Conservation (phyloP, 257 asterid species). For the Lithospermum erythrorhizon region DNA sequence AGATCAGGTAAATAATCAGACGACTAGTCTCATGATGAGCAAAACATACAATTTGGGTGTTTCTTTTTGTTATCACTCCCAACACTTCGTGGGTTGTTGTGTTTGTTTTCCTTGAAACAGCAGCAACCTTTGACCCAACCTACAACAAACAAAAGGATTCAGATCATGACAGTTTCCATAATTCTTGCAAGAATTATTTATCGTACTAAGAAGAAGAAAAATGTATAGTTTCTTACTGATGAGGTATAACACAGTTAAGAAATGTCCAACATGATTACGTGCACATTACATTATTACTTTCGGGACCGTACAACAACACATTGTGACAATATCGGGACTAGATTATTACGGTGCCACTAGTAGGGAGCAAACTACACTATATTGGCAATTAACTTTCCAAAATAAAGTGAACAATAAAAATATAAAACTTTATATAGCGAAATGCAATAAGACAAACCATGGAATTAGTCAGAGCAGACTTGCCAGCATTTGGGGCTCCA, state of each 20-base stretch:
- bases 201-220: neutral
- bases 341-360: too few relatives aligned
- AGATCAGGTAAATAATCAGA: too few relatives aligned
- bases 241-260: neutral
- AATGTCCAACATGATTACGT: neutral
- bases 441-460: constrained; percentile 29
- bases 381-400: too few relatives aligned
- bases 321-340: too few relatives aligned
- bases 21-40: neutral
- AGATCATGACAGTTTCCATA: neutral
- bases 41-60: constrained; percentile 72
- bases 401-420: too few relatives aligned
- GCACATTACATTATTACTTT: neutral
- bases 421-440: too few relatives aligned
- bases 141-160: constrained; percentile 9
- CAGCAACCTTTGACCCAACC: constrained; percentile 94
- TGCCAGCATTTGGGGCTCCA: constrained; percentile 98
- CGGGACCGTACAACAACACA: too few relatives aligned
- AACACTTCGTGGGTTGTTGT: constrained; percentile 83
- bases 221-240: too few relatives aligned
- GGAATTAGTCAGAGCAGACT: constrained; percentile 76
- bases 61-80: constrained; percentile 72
- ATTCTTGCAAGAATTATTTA: neutral
- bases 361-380: too few relatives aligned
- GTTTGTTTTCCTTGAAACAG: constrained; percentile 80